Conservation (phyloP, 129 eudicot genomes). For the Kitagawia praeruptora region DNA sequence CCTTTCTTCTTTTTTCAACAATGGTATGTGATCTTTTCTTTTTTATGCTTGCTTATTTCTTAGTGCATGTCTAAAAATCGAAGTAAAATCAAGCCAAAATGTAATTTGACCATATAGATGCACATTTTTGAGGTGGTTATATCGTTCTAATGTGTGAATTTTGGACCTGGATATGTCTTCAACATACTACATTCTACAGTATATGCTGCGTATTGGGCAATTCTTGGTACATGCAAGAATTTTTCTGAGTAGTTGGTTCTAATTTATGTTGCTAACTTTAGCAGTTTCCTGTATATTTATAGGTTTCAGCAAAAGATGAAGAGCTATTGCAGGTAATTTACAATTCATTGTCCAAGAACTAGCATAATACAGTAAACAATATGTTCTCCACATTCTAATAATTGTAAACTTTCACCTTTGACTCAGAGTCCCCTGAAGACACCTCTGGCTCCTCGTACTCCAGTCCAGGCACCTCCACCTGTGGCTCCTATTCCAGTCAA, state of each 20-base stretch:
- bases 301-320: constrained; percentile 4
- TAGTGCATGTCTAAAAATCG: too few species aligned
- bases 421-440: background rate
- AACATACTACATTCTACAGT: too few species aligned
- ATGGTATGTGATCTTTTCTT: background rate
- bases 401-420: background rate
- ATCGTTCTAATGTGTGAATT: too few species aligned
- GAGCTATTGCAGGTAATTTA: background rate
- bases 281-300: too few species aligned
- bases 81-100: too few species aligned
- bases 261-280: background rate
- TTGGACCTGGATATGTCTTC: too few species aligned
- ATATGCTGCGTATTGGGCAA: too few species aligned
- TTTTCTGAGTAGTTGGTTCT: background rate
- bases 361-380: background rate
- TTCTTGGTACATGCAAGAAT: too few species aligned
- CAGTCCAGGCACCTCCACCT: background rate
- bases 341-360: background rate
- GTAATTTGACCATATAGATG: too few species aligned
- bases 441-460: background rate
- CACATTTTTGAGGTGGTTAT: too few species aligned
- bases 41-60: too few species aligned
- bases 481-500: background rate
- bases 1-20: constrained; percentile 2
- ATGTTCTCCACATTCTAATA: background rate